Conservation (phyloP, 2,329 filamentous ascomycete genomes). For the Aureobasidium sp. region DNA sequence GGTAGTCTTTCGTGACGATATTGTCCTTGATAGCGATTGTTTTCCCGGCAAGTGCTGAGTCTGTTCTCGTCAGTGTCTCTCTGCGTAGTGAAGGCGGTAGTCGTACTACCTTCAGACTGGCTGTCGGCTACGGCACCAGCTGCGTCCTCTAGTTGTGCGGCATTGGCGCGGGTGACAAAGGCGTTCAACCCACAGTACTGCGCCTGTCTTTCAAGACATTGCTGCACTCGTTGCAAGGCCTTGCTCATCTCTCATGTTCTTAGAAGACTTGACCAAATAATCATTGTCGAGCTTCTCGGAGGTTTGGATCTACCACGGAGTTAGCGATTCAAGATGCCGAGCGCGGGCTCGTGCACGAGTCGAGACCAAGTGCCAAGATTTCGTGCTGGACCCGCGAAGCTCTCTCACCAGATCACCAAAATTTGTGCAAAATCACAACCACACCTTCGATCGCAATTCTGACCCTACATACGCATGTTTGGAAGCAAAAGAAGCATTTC, state of each 20-base stretch:
- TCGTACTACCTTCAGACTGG: neutral
- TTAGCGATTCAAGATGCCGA: neutral
- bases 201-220: constrained; percentile 11
- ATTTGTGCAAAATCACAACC: neutral
- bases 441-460: neutral
- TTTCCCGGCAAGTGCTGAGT: constrained; percentile 23
- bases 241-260: constrained; percentile 13
- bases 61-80: neutral
- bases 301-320: neutral
- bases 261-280: neutral
- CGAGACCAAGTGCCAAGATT: neutral
- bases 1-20: constrained; percentile 37
- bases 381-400: no score
- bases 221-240: neutral
- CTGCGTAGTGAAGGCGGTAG: neutral
- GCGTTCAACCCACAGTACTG: constrained; percentile 8
- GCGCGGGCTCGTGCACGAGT: neutral
- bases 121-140: neutral
- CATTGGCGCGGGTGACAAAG: constrained; percentile 13
- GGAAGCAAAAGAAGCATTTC: neutral
- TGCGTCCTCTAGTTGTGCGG: constrained; percentile 1
- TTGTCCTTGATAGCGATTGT: constrained; percentile 44
- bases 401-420: neutral
- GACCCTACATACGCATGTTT: neutral
- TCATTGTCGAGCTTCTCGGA: neutral